phyloP scores from a whole-genome alignment of 2,329 filamentous ascomycete species.

The Neophaeococcomyces mojaviensis region DNA sequence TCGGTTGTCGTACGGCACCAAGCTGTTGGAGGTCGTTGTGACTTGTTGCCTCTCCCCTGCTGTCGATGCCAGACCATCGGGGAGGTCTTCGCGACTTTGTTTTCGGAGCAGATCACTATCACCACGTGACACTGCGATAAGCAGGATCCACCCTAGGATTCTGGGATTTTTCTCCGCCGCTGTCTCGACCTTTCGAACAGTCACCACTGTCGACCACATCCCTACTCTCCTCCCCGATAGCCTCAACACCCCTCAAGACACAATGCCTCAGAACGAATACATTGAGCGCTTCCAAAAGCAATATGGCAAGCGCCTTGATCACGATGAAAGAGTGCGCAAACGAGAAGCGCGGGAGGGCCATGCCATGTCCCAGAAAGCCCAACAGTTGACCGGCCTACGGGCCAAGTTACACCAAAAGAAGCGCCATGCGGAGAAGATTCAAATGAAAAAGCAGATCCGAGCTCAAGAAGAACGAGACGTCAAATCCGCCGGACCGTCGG shows the following conservation, averaged over 20 bases:
- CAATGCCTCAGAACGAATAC: slow-evolving; percentile 25
- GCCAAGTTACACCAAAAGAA: slow-evolving; percentile 93
- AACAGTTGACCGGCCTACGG: slow-evolving; percentile 83
- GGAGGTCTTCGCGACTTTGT: neutral
- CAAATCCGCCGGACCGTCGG: slow-evolving; percentile 70
- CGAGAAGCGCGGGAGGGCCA: slow-evolving; percentile 80
- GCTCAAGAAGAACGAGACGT: slow-evolving; percentile 93
- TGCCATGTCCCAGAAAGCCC: slow-evolving; percentile 78
- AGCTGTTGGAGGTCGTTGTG: too few relatives aligned
- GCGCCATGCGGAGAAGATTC: slow-evolving; percentile 94
- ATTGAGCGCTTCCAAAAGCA: slow-evolving; percentile 66
- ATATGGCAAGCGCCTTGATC: slow-evolving; percentile 59
- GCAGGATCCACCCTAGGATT: neutral
- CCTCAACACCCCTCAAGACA: too few relatives aligned
- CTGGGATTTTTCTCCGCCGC: neutral
- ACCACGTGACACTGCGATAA: neutral
- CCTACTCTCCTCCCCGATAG: neutral
- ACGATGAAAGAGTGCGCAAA: slow-evolving; percentile 87
- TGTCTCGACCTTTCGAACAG: neutral
- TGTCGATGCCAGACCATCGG: too few relatives aligned
- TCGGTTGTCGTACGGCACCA: too few relatives aligned
- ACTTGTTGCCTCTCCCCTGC: too few relatives aligned
- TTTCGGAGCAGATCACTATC: neutral
- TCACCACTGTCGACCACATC: neutral
- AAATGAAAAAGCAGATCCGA: slow-evolving; percentile 92